Conservation (phyloP, 1,284 basidiomycete species). For the Malassezia pachydermatis region DNA sequence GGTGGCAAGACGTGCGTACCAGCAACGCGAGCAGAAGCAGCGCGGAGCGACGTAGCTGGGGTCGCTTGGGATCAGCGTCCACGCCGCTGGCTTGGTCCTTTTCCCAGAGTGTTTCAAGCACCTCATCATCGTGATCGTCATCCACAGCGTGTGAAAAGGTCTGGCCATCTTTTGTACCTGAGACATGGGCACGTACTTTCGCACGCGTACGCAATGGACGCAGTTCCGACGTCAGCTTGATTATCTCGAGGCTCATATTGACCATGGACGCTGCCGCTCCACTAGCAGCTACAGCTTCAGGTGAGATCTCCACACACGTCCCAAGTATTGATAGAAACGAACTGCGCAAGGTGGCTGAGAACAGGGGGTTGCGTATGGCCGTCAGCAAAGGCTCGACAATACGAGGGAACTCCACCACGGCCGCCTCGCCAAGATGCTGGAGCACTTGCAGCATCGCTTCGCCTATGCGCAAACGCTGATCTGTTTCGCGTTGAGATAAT, state of each 20-base stretch:
- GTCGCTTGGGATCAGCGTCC: conserved; percentile 25
- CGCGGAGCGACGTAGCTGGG: conserved; percentile 37
- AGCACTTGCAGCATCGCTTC: conserved; percentile 77
- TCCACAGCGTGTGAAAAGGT: conserved; percentile 4
- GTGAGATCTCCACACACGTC: conserved; percentile 38
- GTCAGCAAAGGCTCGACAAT: conserved; percentile 31
- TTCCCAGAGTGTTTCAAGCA: conserved; percentile 5
- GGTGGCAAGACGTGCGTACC: conserved; percentile 24
- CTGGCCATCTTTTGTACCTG: not conserved
- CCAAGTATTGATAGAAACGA: conserved; percentile 41
- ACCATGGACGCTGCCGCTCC: conserved; percentile 24
- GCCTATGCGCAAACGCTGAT: conserved; percentile 68
- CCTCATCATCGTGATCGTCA: conserved; percentile 11
- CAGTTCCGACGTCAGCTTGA: conserved; percentile 27
- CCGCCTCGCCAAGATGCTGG: conserved; percentile 60
- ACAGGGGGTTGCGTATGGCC: conserved; percentile 24
- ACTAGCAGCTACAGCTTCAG: conserved; percentile 23
- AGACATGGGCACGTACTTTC: conserved; percentile 1
- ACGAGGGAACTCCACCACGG: conserved; percentile 54
- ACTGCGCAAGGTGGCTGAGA: conserved; percentile 33
- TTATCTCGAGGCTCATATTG: conserved; percentile 27
- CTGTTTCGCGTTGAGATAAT: conserved; percentile 57
- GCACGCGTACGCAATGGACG: not conserved
- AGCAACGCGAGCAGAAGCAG: conserved; percentile 33
- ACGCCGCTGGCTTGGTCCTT: conserved; percentile 22